Evolutionary conservation across 1,284 basidiomycete species (phyloP).

Genomic region (Leccinum variabile): DNA sequence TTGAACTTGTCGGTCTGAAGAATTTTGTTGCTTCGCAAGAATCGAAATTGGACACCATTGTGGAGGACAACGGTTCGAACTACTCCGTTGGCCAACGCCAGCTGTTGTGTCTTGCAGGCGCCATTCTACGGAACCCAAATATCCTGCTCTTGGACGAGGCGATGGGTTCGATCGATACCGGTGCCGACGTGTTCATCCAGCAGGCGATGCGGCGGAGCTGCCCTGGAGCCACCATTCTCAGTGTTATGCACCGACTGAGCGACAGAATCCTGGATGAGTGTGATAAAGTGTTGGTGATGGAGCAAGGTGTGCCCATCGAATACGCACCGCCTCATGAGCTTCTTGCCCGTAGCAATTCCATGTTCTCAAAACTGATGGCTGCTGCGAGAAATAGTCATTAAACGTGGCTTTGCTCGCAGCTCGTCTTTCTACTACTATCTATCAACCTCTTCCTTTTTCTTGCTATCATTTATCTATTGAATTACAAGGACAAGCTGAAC

Average conservation of each 20-base stretch:
- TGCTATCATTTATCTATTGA: constrained; percentile 2
- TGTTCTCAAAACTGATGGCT: constrained; percentile 32
- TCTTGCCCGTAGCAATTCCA: constrained; percentile 24
- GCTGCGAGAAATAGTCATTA: constrained; percentile 24
- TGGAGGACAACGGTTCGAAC: constrained; percentile 33
- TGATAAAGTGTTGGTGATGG: constrained; percentile 36
- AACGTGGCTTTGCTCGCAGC: background rate
- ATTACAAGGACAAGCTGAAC: background rate
- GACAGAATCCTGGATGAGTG: constrained; percentile 32
- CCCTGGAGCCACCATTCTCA: constrained; percentile 29
- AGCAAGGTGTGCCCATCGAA: constrained; percentile 33
- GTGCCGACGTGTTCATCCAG: constrained; percentile 35
- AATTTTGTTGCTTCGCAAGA: constrained; percentile 27
- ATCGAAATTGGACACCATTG: constrained; percentile 30
- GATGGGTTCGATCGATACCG: constrained; percentile 36
- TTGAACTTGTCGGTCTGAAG: constrained; percentile 35
- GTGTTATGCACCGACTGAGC: constrained; percentile 33
- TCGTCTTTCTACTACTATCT: background rate
- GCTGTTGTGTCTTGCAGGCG: constrained; percentile 37
- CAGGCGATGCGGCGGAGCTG: constrained; percentile 34
- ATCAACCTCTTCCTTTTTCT: background rate
- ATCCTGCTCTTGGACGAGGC: constrained; percentile 53
- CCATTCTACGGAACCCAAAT: constrained; percentile 47
- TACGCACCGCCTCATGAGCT: constrained; percentile 26
- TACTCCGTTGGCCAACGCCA: constrained; percentile 37